A percentile compares a stretch with the other conserved stretches of the same genome.
phyloP scores from a whole-genome alignment of 495 filamentous ascomycete genomes.

The Penicillium cataractarum region DNA sequence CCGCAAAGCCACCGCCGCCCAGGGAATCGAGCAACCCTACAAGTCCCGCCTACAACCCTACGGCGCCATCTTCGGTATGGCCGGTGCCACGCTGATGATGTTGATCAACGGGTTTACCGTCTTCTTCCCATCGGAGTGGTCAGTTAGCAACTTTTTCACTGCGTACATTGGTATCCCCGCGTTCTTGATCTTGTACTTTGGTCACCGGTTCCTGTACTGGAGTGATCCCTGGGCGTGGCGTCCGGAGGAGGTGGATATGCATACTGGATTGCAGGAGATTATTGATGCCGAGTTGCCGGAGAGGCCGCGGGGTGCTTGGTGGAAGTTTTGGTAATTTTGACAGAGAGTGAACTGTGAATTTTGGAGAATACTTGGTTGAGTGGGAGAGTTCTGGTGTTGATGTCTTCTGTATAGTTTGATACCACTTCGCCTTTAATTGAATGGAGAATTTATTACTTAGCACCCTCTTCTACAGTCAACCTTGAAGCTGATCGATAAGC shows the following conservation, averaged over 20 bases:
- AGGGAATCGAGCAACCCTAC: slow-evolving; percentile 60
- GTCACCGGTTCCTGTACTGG: slow-evolving; percentile 50
- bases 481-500: too few species aligned
- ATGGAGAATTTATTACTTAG: too few species aligned
- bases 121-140: slow-evolving; percentile 61
- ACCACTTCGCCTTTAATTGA: not conserved
- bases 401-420: slow-evolving; percentile 4
- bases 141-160: slow-evolving; percentile 57
- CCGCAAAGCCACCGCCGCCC: slow-evolving; percentile 52
- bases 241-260: slow-evolving; percentile 58
- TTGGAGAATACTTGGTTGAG: too few species aligned
- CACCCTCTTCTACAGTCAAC: too few species aligned
- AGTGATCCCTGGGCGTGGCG: slow-evolving; percentile 57
- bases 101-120: slow-evolving; percentile 67
- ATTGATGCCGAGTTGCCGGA: slow-evolving; percentile 53
- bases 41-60: slow-evolving; percentile 56
- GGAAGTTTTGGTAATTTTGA: slow-evolving; percentile 27
- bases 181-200: slow-evolving; percentile 59
- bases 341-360: not conserved
- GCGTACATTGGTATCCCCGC: slow-evolving; percentile 66
- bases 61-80: slow-evolving; percentile 51
- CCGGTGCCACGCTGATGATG: slow-evolving; percentile 52
- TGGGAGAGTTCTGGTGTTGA: not conserved
- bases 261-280: slow-evolving; percentile 56
- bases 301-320: slow-evolving; percentile 35